Evolutionary conservation across 1,284 basidiomycete genomes (phyloP).

Genomic region (Rhodotorula sp.): DNA sequence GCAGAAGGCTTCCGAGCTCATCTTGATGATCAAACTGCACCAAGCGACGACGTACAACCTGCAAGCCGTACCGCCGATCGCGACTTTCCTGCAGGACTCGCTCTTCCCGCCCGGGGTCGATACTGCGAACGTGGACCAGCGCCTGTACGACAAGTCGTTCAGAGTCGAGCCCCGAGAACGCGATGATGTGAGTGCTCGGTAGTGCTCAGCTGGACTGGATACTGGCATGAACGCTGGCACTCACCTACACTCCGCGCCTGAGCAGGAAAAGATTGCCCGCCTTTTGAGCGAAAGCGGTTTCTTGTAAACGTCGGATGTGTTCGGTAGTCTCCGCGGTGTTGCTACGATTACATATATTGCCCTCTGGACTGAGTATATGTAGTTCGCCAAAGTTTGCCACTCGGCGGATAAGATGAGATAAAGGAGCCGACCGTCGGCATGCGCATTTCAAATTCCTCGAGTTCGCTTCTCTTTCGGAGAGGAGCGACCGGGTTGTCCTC

Average conservation of each 20-base stretch:
- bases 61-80: slow-evolving; percentile 64
- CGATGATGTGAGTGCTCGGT: slow-evolving; percentile 59
- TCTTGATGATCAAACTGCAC: slow-evolving; percentile 94
- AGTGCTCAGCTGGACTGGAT: background rate
- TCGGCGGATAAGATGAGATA: too few relatives aligned
- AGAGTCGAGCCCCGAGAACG: slow-evolving; percentile 86
- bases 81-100: slow-evolving; percentile 72
- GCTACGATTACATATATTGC: too few relatives aligned
- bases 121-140: slow-evolving; percentile 42
- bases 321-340: too few relatives aligned
- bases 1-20: slow-evolving; percentile 55
- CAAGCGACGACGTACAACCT: slow-evolving; percentile 89
- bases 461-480: too few relatives aligned
- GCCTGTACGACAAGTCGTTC: slow-evolving; percentile 73
- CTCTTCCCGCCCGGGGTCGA: slow-evolving; percentile 50
- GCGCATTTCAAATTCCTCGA: too few relatives aligned
- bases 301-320: slow-evolving; percentile 13
- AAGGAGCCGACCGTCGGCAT: too few relatives aligned
- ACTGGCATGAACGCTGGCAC: too few relatives aligned
- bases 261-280: slow-evolving; percentile 69
- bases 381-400: too few relatives aligned
- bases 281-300: slow-evolving; percentile 41
- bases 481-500: too few relatives aligned
- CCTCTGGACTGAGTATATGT: background rate
- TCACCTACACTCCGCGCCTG: background rate